Conservation (phyloP, 2,329 filamentous ascomycete genomes). For the Lasiodiplodia citricola region DNA sequence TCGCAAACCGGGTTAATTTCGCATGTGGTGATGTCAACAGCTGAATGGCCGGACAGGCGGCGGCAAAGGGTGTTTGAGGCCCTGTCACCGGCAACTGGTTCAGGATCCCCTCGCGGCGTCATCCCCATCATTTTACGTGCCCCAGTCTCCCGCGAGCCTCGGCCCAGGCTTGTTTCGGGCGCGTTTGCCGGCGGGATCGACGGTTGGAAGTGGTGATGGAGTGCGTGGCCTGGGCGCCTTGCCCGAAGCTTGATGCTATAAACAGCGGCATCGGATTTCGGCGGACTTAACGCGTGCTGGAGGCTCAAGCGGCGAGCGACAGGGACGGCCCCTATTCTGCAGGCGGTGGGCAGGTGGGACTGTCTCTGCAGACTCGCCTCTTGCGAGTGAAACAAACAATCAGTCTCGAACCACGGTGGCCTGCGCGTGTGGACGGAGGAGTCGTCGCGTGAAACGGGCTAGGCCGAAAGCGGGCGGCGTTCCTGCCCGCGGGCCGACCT, state of each 20-base stretch:
- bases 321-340: not conserved
- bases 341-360: not conserved
- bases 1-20: slow-evolving; percentile 24
- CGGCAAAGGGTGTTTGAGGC: not conserved
- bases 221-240: not conserved
- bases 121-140: slow-evolving; percentile 16
- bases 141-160: not conserved
- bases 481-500: slow-evolving; percentile 18
- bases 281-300: not conserved
- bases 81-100: not conserved
- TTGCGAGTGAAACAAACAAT: slow-evolving; percentile 16
- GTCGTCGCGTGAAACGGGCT: slow-evolving; percentile 14
- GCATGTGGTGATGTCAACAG: not conserved
- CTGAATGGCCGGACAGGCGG: not conserved
- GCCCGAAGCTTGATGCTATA: not conserved
- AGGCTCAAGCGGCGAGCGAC: not conserved
- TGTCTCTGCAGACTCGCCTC: not conserved
- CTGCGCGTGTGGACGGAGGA: slow-evolving; percentile 8
- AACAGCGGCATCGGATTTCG: not conserved
- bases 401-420: slow-evolving; percentile 15
- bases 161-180: not conserved
- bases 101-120: slow-evolving; percentile 3
- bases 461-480: not conserved
- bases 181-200: not conserved
- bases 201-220: not conserved